These are phyloP conservation scores for Pseudotsuga menziesii DNA, from an alignment of 75 land plant genomes.

Conservation along the genomic window DNA sequence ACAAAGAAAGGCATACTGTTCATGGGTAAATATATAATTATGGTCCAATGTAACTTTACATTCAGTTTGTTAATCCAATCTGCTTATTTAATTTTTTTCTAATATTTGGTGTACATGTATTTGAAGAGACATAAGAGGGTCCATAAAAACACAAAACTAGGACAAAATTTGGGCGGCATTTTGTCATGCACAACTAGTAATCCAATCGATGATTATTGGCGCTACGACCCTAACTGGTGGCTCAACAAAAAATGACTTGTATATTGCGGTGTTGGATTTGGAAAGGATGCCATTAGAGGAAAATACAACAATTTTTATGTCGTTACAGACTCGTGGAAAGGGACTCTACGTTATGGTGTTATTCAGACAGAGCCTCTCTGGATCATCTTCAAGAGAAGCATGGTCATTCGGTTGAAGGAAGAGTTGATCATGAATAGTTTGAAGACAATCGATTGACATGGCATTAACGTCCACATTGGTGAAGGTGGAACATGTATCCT, in stretches of 20 bases:
- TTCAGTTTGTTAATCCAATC: too few relatives aligned
- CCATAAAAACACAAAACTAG: too few relatives aligned
- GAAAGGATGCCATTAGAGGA: constrained; percentile 21
- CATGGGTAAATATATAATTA: too few relatives aligned
- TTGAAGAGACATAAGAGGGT: too few relatives aligned
- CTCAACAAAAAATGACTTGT: constrained; percentile 16
- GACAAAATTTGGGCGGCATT: too few relatives aligned
- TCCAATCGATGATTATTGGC: constrained; percentile 31
- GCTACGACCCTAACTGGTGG: constrained; percentile 16
- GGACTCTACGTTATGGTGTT: constrained; percentile 30
- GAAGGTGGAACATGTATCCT: constrained; percentile 29
- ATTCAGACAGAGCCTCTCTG: constrained; percentile 30
- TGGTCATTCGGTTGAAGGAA: constrained; percentile 23
- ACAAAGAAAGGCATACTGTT: too few relatives aligned
- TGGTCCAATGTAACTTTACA: too few relatives aligned
- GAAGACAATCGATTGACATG: constrained; percentile 41
- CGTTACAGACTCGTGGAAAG: constrained; percentile 23
- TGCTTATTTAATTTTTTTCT: too few relatives aligned
- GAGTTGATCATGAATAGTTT: constrained; percentile 35
- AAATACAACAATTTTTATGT: constrained; percentile 16
- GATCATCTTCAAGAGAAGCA: constrained; percentile 25
- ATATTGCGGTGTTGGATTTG: constrained; percentile 28
- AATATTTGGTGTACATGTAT: too few relatives aligned
- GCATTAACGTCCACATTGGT: constrained; percentile 24
- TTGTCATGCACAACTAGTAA: background rate